Conservation (phyloP, 805 yeast species). For the Schwanniomyces vanrijiae region DNA sequence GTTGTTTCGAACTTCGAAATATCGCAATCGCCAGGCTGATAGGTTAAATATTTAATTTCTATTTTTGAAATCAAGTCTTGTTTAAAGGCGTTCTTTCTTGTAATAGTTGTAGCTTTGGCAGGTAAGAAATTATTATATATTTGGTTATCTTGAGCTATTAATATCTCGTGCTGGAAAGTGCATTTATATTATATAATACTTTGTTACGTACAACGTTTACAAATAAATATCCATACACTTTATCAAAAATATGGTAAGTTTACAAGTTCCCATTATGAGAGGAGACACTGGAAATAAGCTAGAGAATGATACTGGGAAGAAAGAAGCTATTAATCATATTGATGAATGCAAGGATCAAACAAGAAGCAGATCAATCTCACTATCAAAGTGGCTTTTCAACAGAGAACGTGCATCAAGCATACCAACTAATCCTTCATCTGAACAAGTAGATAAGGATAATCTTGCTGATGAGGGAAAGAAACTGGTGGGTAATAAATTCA, state of each 20-base stretch:
- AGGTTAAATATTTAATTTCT: background rate
- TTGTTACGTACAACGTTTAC: background rate
- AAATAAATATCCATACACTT: background rate
- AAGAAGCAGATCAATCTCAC: slow-evolving; percentile 25
- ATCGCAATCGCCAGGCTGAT: slow-evolving; percentile 1
- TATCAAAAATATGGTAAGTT: background rate
- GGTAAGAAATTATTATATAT: background rate
- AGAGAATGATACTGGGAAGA: background rate
- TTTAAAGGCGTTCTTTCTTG: background rate
- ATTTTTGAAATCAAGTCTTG: background rate
- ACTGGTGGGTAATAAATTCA: slow-evolving; percentile 26
- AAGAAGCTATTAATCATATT: background rate
- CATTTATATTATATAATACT: background rate
- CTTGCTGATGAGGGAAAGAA: slow-evolving; percentile 11
- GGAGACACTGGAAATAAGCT: background rate
- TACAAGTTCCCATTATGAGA: background rate
- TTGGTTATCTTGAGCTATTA: background rate
- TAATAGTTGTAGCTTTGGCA: background rate
- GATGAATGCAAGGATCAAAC: slow-evolving; percentile 2
- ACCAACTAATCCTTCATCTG: background rate
- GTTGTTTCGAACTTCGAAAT: background rate
- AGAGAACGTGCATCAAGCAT: slow-evolving; percentile 12
- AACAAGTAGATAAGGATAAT: background rate
- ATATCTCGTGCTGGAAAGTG: background rate
- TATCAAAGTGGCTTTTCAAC: slow-evolving; percentile 25